These are phyloP conservation scores for Ascochyta fabae DNA, from an alignment of 2,329 filamentous ascomycete genomes.

Conservation along the genomic window DNA sequence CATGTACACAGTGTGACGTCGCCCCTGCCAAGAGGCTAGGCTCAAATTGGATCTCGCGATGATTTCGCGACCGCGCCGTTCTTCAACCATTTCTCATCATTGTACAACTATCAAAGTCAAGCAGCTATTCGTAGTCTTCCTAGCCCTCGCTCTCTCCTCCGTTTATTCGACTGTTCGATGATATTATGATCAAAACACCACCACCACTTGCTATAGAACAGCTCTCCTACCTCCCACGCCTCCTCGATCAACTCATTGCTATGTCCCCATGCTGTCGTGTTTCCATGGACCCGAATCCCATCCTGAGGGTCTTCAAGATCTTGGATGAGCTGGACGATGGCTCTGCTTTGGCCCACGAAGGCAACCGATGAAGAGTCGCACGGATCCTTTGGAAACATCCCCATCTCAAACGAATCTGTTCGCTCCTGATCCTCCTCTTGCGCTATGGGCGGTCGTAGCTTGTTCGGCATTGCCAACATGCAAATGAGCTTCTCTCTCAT, in stretches of 20 bases:
- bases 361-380: neutral
- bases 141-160: slow-evolving; percentile 57
- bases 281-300: slow-evolving; percentile 46
- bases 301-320: slow-evolving; percentile 64
- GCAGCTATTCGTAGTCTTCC: slow-evolving; percentile 20
- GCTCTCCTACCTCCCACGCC: slow-evolving; percentile 65
- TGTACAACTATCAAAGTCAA: neutral
- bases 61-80: neutral
- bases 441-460: slow-evolving; percentile 57
- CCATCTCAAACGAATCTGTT: slow-evolving; percentile 23
- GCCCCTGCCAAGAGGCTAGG: neutral
- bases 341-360: slow-evolving; percentile 43
- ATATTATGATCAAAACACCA: slow-evolving; percentile 63
- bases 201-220: slow-evolving; percentile 67
- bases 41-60: neutral
- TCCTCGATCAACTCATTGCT: slow-evolving; percentile 57
- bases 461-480: slow-evolving; percentile 58
- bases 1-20: neutral
- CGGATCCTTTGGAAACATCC: neutral
- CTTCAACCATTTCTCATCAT: neutral
- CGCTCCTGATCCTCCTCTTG: slow-evolving; percentile 35
- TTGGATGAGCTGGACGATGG: slow-evolving; percentile 60
- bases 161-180: slow-evolving; percentile 61
- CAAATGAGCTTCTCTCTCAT: slow-evolving; percentile 58
- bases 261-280: slow-evolving; percentile 54